A percentile compares a stretch with the other conserved stretches of the same genome.
These are phyloP conservation scores for Cutaneotrichosporon sp. DNA, from an alignment of 1,284 basidiomycete species.

Conservation along the genomic window DNA sequence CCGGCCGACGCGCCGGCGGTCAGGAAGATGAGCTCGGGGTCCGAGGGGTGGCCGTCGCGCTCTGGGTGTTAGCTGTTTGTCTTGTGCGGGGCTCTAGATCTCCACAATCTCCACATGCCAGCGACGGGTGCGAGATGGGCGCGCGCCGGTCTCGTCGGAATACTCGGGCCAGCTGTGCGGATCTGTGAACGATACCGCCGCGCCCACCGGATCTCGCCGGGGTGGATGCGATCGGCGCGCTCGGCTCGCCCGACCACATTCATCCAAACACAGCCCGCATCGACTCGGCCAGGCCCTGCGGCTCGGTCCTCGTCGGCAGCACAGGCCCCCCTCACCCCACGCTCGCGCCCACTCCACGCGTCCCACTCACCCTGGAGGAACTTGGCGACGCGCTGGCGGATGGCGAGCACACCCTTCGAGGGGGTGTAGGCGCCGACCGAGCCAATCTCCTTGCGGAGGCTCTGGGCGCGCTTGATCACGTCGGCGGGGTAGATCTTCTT, in stretches of 20 bases:
- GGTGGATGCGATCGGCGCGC: not conserved
- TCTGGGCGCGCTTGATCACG: conserved; percentile 77
- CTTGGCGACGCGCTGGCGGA: conserved; percentile 83
- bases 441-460: conserved; percentile 82
- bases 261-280: not conserved
- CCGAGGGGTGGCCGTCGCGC: conserved; percentile 81
- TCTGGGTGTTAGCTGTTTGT: conserved; percentile 61
- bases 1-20: conserved; percentile 92
- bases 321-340: not conserved
- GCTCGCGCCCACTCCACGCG: not conserved
- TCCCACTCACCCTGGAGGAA: conserved; percentile 76
- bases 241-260: not conserved
- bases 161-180: not conserved
- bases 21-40: conserved; percentile 87
- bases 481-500: conserved; percentile 78
- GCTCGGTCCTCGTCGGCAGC: not conserved
- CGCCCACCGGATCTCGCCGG: not conserved
- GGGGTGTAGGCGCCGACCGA: conserved; percentile 95
- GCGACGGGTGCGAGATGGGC: not conserved
- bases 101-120: no score
- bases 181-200: not conserved
- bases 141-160: not conserved
- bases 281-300: not conserved
- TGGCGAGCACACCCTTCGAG: conserved; percentile 87
- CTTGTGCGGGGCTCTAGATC: no score